Evolutionary conservation across 495 filamentous ascomycete genomes (phyloP), one percentile per base, ranked within the genome.

Genomic region (Mytilinidion resinicola): DNA sequence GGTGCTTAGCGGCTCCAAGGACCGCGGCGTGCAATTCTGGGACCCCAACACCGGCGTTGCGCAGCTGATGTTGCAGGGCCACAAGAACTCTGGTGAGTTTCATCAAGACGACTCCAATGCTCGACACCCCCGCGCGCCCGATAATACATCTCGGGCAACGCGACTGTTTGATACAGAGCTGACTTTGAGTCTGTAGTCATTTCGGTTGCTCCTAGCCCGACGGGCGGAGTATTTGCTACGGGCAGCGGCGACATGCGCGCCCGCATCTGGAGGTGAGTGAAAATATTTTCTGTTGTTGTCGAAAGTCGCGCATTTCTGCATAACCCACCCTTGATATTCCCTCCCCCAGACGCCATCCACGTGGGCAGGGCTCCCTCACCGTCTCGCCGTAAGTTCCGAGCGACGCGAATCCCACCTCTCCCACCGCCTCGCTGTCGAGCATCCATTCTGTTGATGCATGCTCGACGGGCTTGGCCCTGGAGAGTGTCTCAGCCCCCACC

Each of bases 11-110:
- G 73, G 73, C 10, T 69, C 64, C 54, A 75, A 75, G 60, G 73
- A 75, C 53, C 66, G 73, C 20, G 73, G 73, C 14, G 73, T 75
- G 21, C 72, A 73, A 52, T 75, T 75, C 60, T 75, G 73, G 73
- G 73, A 75, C 61, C 72, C 72, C 3, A 48, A 62, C 46, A 74
- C 70, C 11, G 73, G 73, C 44, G 54, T 67, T 38, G 70, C 72
- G 25, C 73, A 74, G 56, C 67, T 75, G 43, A 70, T 73, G 72
- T 58, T 75, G 47, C 70, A 73, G 59, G 73, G 73, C 3, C 73
- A 75, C 59, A 74, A 74, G 59, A 75, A 75, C 55, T 71, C 68
- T 17, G 72, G 72, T 73, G 62, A 50, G 65, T 57, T 0, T 49
- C 14, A 14, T 8, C 21, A n/a, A 10, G 46, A 49, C 21, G 7